Percentiles rank a stretch among this genome's conserved stretches.
These are phyloP conservation scores for Vaccinium corymbosum DNA, from an alignment of 148 eudicot genomes.

Conservation along the genomic window DNA sequence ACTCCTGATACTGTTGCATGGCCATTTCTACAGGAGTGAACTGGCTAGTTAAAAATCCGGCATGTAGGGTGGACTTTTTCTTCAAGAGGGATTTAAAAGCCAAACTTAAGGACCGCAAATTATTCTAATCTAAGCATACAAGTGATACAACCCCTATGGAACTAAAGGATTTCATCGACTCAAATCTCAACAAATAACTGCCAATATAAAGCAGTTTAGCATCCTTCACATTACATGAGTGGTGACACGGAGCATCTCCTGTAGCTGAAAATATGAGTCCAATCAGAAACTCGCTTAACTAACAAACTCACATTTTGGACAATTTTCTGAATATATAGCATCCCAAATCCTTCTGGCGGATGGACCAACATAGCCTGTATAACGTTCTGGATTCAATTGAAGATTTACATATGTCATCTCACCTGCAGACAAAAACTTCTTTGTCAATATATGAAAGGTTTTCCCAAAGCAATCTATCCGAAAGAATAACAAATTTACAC, in stretches of 20 bases:
- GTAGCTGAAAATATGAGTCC: not conserved
- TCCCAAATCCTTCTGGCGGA: conserved; percentile 99
- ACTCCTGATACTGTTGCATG: conserved; percentile 5
- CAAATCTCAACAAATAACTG: not conserved
- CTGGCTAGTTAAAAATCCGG: not conserved
- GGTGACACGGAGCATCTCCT: not conserved
- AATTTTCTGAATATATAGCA: conserved; percentile 89
- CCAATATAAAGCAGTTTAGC: not conserved
- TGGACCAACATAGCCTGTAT: conserved; percentile 85
- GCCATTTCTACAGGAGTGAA: not conserved
- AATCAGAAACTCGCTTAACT: not conserved
- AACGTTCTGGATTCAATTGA: conserved; percentile 82
- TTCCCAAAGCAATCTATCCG: not conserved
- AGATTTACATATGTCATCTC: conserved; percentile 98
- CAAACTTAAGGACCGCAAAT: conserved; percentile 1
- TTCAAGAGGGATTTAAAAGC: not conserved
- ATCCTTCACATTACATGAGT: not conserved
- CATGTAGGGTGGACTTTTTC: not conserved
- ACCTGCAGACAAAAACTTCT: conserved; percentile 42
- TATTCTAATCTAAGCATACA: conserved; percentile 14
- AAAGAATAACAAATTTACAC: conserved; percentile 3
- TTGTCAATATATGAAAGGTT: not conserved
- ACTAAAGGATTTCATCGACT: not conserved
- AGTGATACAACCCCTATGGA: not conserved
- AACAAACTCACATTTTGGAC: conserved; percentile 69